Percentiles rank a stretch among this genome's conserved stretches.
Evolutionary conservation across 2,329 filamentous ascomycete species (phyloP).

Genomic region (Aspergillus sp.): DNA sequence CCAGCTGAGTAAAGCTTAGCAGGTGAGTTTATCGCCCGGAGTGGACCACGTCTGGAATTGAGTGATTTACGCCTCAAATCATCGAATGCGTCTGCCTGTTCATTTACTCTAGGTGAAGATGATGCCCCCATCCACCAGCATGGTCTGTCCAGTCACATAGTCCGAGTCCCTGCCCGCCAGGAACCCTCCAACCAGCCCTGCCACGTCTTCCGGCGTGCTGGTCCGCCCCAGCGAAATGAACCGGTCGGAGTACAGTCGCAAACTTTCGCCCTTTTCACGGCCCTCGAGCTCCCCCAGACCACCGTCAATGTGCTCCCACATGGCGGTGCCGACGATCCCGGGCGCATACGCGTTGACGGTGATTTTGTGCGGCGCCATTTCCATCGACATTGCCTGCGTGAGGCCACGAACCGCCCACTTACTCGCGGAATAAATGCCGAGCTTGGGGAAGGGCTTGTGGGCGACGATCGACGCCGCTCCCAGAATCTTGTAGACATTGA

Average conservation of each 20-base stretch:
- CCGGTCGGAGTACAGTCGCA: slow-evolving; percentile 59
- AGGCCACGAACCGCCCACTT: slow-evolving; percentile 72
- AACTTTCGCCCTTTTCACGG: slow-evolving; percentile 56
- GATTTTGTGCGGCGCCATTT: slow-evolving; percentile 66
- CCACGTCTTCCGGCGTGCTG: slow-evolving; percentile 66
- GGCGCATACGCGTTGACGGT: slow-evolving; percentile 71
- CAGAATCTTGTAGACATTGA: slow-evolving; percentile 52
- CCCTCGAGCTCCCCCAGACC: slow-evolving; percentile 59
- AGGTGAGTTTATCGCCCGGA: neutral
- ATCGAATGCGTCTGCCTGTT: neutral
- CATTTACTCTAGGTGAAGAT: slow-evolving; percentile 39
- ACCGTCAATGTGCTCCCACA: slow-evolving; percentile 72
- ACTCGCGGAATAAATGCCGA: slow-evolving; percentile 66
- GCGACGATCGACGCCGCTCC: slow-evolving; percentile 61
- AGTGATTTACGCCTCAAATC: neutral
- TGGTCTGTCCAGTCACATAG: slow-evolving; percentile 69
- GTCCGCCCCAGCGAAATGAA: slow-evolving; percentile 62
- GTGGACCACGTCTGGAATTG: neutral
- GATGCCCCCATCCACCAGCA: slow-evolving; percentile 66
- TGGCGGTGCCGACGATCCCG: slow-evolving; percentile 68
- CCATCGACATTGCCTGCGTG: slow-evolving; percentile 69
- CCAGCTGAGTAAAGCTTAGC: neutral
- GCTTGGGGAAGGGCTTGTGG: slow-evolving; percentile 62
- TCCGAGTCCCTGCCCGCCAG: slow-evolving; percentile 63
- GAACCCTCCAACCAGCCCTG: slow-evolving; percentile 65